Base-by-base conservation (phyloP, 164 flowering plant genomes). In the Brasenia schreberi region DNA sequence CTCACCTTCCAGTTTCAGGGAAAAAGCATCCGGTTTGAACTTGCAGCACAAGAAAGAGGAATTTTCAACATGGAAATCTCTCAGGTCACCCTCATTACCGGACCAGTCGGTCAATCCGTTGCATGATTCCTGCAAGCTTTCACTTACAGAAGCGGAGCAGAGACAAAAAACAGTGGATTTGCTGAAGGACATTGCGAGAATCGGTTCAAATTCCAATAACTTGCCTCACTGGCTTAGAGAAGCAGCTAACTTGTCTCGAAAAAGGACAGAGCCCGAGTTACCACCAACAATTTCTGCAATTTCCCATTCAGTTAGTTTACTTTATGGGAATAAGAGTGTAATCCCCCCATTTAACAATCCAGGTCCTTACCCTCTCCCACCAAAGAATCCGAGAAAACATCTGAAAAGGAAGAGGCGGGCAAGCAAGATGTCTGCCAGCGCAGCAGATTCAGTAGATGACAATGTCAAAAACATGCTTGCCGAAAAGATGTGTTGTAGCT, bases 141-240 rank as follows among this genome's bases (percentile, higher is more conserved):
- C 72, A 60, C 79, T 70, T 10, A 60, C 58, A 64, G 79, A 61
- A 61, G 18, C 33, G 12, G 23, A 61, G 12, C 63, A 61, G 17
- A 23, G 63, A n/a, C 63, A 12, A 61, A 63, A 66, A 56, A 69
- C 71, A 63, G 70, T 76, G 18, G 72, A 42, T 16, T 62, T 75
- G 52, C 67, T 75, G 42, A 80, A 78, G 43, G 80, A 80, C 69
- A 69, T 69, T 59, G 68, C 64, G 68, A 83, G 70, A 66, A 75
- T 75, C 76, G 75, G 77, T 73, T 76, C 86, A 63, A 74, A 79
- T 2, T 74, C 77, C 71, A 81, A 81, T 75, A 87, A 81, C 69
- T 85, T 95, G 53, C 99, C 99, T 42, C 99, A 92, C 78, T 95
- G 99, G 99, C 96, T 95, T 65, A 83, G 95, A 58, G 92, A 95